phyloP scores from a whole-genome alignment of 352 stramenopile species.

The Pythium brassicae region DNA sequence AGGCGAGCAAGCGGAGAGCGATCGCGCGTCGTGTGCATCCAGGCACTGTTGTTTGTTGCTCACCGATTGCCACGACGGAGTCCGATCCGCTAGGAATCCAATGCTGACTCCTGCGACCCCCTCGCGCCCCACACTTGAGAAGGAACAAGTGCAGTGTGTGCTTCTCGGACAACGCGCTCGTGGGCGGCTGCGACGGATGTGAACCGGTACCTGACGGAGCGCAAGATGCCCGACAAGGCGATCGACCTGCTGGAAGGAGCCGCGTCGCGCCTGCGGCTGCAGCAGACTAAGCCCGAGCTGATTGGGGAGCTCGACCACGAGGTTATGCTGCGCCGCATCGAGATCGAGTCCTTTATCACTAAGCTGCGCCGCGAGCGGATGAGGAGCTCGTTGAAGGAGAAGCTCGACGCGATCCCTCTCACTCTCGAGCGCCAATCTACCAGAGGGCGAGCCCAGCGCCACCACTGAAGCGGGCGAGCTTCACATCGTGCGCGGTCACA shows the following conservation, averaged over 20 bases:
- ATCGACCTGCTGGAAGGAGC: conserved; percentile 97
- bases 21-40: too few relatives aligned
- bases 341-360: conserved; percentile 86
- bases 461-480: conserved; percentile 79
- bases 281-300: conserved; percentile 93
- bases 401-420: conserved; percentile 87
- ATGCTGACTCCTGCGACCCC: too few relatives aligned
- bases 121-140: too few relatives aligned
- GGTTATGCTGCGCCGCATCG: conserved; percentile 74
- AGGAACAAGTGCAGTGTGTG: conserved; percentile 97
- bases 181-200: conserved; percentile 93
- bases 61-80: too few relatives aligned
- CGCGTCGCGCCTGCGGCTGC: conserved; percentile 84
- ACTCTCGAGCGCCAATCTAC: conserved; percentile 48
- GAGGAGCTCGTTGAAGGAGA: conserved; percentile 73
- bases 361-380: conserved; percentile 71
- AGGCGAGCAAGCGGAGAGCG: too few relatives aligned
- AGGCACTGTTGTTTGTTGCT: too few relatives aligned
- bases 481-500: conserved; percentile 81
- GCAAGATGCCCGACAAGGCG: conserved; percentile 93
- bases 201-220: conserved; percentile 90
- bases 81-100: too few relatives aligned
- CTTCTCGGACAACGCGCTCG: conserved; percentile 92
- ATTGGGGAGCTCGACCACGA: conserved; percentile 94
- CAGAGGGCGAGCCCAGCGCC: conserved; percentile 84